Percentiles rank a stretch among this genome's conserved stretches.
phyloP scores from a whole-genome alignment of 2,329 filamentous ascomycete genomes.

The Beauveria australis region DNA sequence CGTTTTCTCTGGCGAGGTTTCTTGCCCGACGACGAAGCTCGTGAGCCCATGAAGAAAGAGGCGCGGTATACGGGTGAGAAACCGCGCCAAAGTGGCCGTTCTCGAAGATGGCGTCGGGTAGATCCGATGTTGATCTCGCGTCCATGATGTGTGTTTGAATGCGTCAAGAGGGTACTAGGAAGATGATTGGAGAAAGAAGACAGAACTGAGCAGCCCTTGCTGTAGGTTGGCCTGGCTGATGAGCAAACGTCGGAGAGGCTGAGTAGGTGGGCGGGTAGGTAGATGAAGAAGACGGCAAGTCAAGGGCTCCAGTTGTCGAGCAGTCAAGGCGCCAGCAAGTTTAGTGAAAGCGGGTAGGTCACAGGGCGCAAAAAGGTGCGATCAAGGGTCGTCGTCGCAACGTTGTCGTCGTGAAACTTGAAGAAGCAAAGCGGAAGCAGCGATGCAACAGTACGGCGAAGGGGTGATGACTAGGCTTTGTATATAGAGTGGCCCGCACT shows the following conservation, averaged over 20 bases:
- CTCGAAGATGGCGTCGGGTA: conserved; percentile 5
- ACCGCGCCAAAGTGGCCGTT: neutral
- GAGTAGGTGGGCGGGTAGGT: neutral
- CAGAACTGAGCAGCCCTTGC: neutral
- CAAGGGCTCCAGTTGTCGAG: conserved; percentile 1
- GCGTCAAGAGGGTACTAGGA: neutral
- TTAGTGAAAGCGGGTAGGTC: neutral
- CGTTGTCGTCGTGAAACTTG: neutral
- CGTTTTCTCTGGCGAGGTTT: neutral
- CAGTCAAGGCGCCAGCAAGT: neutral
- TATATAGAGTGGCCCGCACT: neutral
- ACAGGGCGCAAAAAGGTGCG: neutral
- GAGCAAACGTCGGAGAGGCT: neutral
- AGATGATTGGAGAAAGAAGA: neutral
- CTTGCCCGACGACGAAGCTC: conserved; percentile 1
- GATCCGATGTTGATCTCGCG: neutral
- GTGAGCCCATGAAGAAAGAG: neutral
- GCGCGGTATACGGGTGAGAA: neutral
- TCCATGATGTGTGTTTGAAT: conserved; percentile 1
- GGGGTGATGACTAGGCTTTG: neutral
- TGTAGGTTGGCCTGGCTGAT: neutral
- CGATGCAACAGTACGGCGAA: neutral
- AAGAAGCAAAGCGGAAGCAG: neutral
- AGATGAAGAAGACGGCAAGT: neutral
- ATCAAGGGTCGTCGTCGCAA: neutral